Conservation (phyloP, 2,329 filamentous ascomycete species). For the Cryoendolithus antarcticus region DNA sequence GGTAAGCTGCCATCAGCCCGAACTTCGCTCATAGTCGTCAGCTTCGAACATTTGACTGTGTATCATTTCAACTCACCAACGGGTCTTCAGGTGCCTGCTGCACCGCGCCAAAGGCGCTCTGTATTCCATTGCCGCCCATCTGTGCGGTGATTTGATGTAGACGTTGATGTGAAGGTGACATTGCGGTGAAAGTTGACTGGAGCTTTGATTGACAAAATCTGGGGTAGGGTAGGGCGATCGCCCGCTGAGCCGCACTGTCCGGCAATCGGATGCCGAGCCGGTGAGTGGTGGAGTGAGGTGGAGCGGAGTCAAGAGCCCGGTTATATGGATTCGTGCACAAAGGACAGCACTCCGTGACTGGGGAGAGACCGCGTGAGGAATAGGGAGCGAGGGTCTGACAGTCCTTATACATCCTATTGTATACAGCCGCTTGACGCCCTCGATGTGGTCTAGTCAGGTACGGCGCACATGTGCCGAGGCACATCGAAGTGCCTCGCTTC, state of each 20-base stretch:
- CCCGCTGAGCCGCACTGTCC: no score
- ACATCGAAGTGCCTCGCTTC: background rate
- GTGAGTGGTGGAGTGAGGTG: background rate
- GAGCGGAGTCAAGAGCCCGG: background rate
- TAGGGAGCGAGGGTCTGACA: background rate
- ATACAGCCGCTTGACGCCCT: background rate
- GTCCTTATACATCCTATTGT: background rate
- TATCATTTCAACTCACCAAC: slow-evolving; percentile 30
- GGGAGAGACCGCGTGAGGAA: background rate
- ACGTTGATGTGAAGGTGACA: slow-evolving; percentile 21
- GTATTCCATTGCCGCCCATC: slow-evolving; percentile 48
- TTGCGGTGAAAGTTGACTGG: background rate
- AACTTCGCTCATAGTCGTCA: slow-evolving; percentile 35
- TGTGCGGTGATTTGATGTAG: slow-evolving; percentile 52
- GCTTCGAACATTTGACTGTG: no score
- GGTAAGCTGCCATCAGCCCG: slow-evolving; percentile 78
- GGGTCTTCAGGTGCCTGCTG: slow-evolving; percentile 90
- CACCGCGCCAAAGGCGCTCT: slow-evolving; percentile 64
- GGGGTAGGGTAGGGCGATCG: background rate
- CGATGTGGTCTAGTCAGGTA: background rate
- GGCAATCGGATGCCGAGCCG: background rate
- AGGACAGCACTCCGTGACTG: no score
- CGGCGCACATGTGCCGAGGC: background rate
- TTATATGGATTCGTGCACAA: no score
- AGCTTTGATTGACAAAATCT: background rate